Evolutionary conservation across 768 basidiomycete genomes (phyloP), one percentile per base, ranked within the genome.

Genomic region (Grammothele lineata): DNA sequence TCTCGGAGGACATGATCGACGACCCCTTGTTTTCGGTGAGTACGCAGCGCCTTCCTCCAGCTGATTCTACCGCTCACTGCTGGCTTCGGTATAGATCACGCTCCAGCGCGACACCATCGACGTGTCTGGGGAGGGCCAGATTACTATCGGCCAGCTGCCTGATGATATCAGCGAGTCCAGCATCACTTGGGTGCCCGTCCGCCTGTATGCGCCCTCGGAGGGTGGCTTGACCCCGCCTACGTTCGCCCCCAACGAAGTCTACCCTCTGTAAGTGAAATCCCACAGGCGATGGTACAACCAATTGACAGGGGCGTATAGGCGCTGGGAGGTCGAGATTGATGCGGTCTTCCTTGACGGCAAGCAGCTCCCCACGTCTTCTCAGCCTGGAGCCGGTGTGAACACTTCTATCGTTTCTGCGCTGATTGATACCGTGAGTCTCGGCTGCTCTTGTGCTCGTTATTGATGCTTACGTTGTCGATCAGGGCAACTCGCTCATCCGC

Each of bases 401-500:
- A 50, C 51, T 19, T 41, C 57, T 11, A 57, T 69, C 3, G 66
- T 85, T 11, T 81, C 85, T 6, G 85, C 81, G 2, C 68, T 90
- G 15, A 64, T 90, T 25, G 87, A 90, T 55, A 88, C 87, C 12
- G n/a, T n/a, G n/a, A n/a, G n/a, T n/a, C n/a, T n/a, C n/a, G n/a
- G n/a, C n/a, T n/a, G n/a, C n/a, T n/a, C n/a, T n/a, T n/a, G n/a
- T n/a, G n/a, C n/a, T n/a, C n/a, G n/a, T n/a, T n/a, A n/a, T n/a
- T n/a, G n/a, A n/a, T n/a, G n/a, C n/a, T n/a, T n/a, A n/a, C n/a
- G n/a, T n/a, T n/a, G n/a, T n/a, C n/a, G n/a, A n/a, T n/a, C n/a
- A n/a, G n/a, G 87, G 88, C 1, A 88, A 82, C 66, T 88, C 87
- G 11, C 73, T 87, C 38, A 69, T 91, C 45, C 84, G 87, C 17